Evolutionary conservation across 2,329 filamentous ascomycete genomes (phyloP).

Genomic region (Pseudocercospora eumusae): DNA sequence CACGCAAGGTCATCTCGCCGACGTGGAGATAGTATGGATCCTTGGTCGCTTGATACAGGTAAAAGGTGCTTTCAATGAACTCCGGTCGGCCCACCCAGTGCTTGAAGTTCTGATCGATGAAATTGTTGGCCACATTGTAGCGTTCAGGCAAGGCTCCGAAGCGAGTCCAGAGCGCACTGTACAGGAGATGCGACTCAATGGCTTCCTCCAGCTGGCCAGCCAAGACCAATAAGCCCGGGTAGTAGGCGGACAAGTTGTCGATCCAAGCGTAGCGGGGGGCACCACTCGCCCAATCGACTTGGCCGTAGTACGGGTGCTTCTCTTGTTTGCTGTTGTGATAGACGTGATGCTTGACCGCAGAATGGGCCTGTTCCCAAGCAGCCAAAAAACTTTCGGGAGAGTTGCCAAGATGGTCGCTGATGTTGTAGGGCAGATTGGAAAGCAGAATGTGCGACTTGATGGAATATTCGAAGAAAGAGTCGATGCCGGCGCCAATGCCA

Average conservation of each 20-base stretch:
- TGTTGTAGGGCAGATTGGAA: constrained; percentile 65
- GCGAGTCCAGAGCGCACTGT: constrained; percentile 90
- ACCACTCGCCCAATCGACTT: constrained; percentile 84
- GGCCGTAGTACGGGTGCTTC: constrained; percentile 89
- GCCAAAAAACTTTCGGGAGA: constrained; percentile 76
- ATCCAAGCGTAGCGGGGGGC: constrained; percentile 91
- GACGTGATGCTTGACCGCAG: constrained; percentile 86
- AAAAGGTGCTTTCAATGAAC: constrained; percentile 95
- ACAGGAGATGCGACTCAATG: constrained; percentile 83
- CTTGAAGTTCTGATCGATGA: constrained; percentile 79
- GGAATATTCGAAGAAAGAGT: constrained; percentile 98
- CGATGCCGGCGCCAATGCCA: constrained; percentile 94
- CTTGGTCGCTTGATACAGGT: constrained; percentile 88
- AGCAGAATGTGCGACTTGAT: constrained; percentile 90
- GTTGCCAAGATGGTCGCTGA: constrained; percentile 50
- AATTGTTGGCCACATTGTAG: constrained; percentile 69
- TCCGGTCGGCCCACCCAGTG: constrained; percentile 97
- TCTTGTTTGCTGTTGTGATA: constrained; percentile 68
- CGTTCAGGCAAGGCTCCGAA: constrained; percentile 93
- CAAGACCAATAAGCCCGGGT: constrained; percentile 81
- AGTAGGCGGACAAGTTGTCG: constrained; percentile 93
- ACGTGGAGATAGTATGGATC: constrained; percentile 97
- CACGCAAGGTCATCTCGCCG: constrained; percentile 89
- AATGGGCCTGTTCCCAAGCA: constrained; percentile 82
- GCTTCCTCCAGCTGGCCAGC: constrained; percentile 91